Evolutionary conservation across 2,329 filamentous ascomycete genomes (phyloP), one percentile per base, ranked within the genome.

Genomic region (Exophiala calicioides): DNA sequence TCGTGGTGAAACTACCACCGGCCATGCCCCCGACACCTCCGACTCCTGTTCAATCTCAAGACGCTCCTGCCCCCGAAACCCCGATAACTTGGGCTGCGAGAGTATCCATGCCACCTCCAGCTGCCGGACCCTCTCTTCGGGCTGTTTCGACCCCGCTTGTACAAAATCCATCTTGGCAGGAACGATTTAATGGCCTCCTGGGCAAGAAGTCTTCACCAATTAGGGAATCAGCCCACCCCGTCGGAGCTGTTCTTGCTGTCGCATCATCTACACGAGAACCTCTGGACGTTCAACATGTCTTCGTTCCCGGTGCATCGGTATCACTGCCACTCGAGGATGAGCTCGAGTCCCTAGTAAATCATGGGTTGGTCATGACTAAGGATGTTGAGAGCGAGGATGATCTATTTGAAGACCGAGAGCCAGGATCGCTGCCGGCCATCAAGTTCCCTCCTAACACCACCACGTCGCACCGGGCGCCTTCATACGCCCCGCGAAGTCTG

Each of bases 401-500:
- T 52, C 88, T 87, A 55, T 90, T 90, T 55, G 86, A 88, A 61
- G 85, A 89, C 60, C 85, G 87, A 60, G 85, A 90, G 64, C 86
- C 86, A 72, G 86, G 86, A 3, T 90, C 86, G 5, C 68, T 88
- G n/a, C 86, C 86, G 0, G 75, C 79, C 16, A 81, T 90, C 18
- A 79, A 78, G 44, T 69, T 90, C n/a, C 86, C 86, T 5, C 31
- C 46, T 16, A 49, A 54, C 13, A 29, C 45, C 6, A 39, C 41
- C 12, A 35, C 34, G 20, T 16, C 38, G 21, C 44, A 42, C 21
- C 36, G 27, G 34, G 24, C 27, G 2, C 35, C 40, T 12, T 26
- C 41, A 10, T 35, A 19, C 18, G 29, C 34, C 13, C 13, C 41
- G 19, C 44, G 34, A 32, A 36, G 34, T 27, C 15, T 41, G 21